A percentile compares a stretch with the other conserved stretches of the same genome.
Evolutionary conservation across 257 asterid genomes (phyloP).

Genomic region (Solanum paucissectum): DNA sequence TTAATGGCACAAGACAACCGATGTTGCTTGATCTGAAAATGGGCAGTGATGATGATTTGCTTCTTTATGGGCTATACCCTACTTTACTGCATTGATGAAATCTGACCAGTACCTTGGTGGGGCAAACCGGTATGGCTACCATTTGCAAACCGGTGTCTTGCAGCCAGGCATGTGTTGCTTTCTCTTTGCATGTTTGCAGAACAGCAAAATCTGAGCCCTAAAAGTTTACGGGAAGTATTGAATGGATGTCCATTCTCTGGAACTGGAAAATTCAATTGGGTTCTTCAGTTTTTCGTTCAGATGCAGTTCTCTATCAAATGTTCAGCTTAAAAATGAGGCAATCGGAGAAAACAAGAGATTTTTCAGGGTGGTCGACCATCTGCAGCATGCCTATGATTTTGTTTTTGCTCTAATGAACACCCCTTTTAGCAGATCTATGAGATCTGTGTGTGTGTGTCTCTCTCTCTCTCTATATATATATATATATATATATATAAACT

Average conservation of each 20-base stretch:
- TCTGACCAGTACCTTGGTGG: not conserved
- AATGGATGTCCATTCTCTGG: not conserved
- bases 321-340: not conserved
- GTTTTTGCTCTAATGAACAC: not conserved
- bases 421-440: not conserved
- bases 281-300: not conserved
- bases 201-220: not conserved
- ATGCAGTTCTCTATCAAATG: not conserved
- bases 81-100: not conserved
- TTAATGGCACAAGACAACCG: not conserved
- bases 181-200: not conserved
- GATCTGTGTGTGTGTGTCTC: not conserved
- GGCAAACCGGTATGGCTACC: not conserved
- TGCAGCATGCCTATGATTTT: not conserved
- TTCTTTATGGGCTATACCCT: not conserved
- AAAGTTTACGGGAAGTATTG: not conserved
- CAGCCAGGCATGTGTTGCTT: not conserved
- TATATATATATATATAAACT: fast-evolving
- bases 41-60: not conserved
- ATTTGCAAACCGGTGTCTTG: not conserved
- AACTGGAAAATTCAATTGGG: not conserved
- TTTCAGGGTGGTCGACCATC: not conserved
- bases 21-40: not conserved
- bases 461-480: not conserved
- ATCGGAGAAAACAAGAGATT: not conserved